These are phyloP conservation scores for Strobilomyces dryophilus DNA, from an alignment of 768 basidiomycete genomes.

Conservation along the genomic window DNA sequence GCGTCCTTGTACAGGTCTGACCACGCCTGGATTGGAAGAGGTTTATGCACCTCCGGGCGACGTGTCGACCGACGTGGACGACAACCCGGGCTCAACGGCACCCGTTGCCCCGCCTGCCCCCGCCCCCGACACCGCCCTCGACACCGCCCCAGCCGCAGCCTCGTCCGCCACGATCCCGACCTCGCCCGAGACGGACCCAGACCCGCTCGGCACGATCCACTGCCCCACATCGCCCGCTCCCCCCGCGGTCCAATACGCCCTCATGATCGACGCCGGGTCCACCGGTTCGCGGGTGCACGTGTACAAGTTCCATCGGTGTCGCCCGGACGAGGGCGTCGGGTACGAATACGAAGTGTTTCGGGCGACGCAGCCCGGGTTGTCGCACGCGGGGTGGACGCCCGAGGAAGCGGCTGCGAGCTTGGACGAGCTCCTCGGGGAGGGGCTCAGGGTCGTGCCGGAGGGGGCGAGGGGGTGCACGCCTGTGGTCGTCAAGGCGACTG, in stretches of 20 bases:
- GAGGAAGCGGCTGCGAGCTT: slow-evolving; percentile 72
- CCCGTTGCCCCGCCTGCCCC: no score
- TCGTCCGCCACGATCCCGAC: slow-evolving; percentile 30
- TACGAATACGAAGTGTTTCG: slow-evolving; percentile 95
- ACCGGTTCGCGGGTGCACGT: slow-evolving; percentile 97
- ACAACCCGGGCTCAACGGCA: neutral
- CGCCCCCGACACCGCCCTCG: neutral
- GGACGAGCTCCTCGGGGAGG: slow-evolving; percentile 60
- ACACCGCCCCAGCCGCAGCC: neutral
- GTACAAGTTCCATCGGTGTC: slow-evolving; percentile 97
- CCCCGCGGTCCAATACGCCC: slow-evolving; percentile 81
- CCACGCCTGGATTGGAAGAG: slow-evolving; percentile 19
- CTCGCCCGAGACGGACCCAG: slow-evolving; percentile 69
- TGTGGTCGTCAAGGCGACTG: slow-evolving; percentile 89
- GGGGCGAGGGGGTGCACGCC: slow-evolving; percentile 66
- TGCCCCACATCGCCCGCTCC: slow-evolving; percentile 55
- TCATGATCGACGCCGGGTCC: slow-evolving; percentile 98
- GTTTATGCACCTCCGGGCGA: slow-evolving; percentile 19
- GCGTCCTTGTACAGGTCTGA: slow-evolving; percentile 4
- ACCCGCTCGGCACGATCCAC: slow-evolving; percentile 67
- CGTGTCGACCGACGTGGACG: slow-evolving; percentile 5
- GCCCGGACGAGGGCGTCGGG: slow-evolving; percentile 49
- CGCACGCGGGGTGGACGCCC: slow-evolving; percentile 54
- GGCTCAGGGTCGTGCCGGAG: slow-evolving; percentile 56
- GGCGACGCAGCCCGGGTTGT: slow-evolving; percentile 77